Percentiles rank a stretch among this genome's conserved stretches.
These are phyloP conservation scores for Acanthamoeba triangularis DNA, from an alignment of 208 protist species.

Conservation along the genomic window DNA sequence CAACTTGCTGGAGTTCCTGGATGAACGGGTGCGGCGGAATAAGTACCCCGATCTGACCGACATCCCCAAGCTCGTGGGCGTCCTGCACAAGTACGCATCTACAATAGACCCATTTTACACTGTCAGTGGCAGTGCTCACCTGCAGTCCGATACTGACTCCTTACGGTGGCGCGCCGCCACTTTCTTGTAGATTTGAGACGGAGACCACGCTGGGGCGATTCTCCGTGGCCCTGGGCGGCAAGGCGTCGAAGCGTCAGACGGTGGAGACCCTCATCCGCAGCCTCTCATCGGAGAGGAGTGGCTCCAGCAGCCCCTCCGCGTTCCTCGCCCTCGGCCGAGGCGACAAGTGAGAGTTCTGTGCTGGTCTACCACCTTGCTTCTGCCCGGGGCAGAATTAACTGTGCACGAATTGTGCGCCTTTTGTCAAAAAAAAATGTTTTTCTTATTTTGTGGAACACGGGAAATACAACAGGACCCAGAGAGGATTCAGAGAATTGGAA, in stretches of 20 bases:
- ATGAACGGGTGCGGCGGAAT: background rate
- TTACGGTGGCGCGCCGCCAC: too few species aligned
- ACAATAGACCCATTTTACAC: background rate
- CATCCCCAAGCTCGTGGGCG: slow-evolving; percentile 2
- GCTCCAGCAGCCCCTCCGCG: background rate
- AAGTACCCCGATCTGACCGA: background rate
- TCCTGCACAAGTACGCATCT: background rate
- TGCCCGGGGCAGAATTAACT: too few species aligned
- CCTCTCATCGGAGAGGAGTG: background rate
- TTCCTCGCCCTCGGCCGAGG: background rate
- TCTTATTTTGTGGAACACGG: too few species aligned
- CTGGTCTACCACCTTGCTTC: too few species aligned
- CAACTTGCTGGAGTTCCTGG: slow-evolving; percentile 13
- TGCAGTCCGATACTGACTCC: background rate
- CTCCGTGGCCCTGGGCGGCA: slow-evolving; percentile 8
- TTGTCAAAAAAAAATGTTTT: too few species aligned
- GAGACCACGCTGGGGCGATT: slow-evolving; percentile 14
- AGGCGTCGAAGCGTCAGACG: slow-evolving; percentile 21
- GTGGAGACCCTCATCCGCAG: slow-evolving; percentile 30
- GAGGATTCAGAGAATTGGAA: background rate
- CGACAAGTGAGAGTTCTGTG: background rate
- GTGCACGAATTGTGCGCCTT: too few species aligned
- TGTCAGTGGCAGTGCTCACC: background rate
- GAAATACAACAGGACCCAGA: too few species aligned
- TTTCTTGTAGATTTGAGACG: background rate